Evolutionary conservation across 2,329 filamentous ascomycete species (phyloP), one percentile per base, ranked within the genome.

Genomic region (Neophaeococcomyces mojaviensis): DNA sequence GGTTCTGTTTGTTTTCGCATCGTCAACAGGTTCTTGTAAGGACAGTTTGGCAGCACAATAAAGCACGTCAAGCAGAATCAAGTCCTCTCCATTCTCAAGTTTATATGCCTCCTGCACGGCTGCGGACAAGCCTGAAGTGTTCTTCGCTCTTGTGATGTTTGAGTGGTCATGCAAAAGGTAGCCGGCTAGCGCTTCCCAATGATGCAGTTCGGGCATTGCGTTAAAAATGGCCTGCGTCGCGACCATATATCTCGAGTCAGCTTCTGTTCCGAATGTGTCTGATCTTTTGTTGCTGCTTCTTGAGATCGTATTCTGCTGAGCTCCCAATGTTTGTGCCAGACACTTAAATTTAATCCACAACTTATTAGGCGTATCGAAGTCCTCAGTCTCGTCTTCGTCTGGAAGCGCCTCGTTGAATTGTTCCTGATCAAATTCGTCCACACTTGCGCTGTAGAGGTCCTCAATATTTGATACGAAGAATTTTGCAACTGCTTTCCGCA

Each of bases 111-210:
- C 76, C 58, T 84, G 86, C 41, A 94, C 76, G 20, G 77, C 73
- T 15, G 45, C 70, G 41, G 86, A 77, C 1, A 79, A 67, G 49
- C 81, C 78, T 22, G 77, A 76, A 8, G 69, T 70, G 39, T 76
- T 74, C 2, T 74, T 67, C 19, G 61, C 58, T 60, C 76, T 64
- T 54, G 73, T 65, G 56, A 81, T 69, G 63, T 79, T 61, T 0
- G 88, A 92, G 64, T 97, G 89, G 58, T 98, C 92, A 61, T 87
- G 94, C 2, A 98, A 72, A 5, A 98, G 76, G 63, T 96, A 98
- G 13, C 88, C 88, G 20, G 88, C 84, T 47, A 98, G 67, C 3
- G 85, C 76, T 60, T 94, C 86, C 92, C 92, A 98, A 47, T 88
- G 81, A 55, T 81, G 79, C 24, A 96, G 76, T 57, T 92, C 87